Conservation (phyloP, 768 basidiomycete genomes). For the Xanthoconium purpureum region DNA sequence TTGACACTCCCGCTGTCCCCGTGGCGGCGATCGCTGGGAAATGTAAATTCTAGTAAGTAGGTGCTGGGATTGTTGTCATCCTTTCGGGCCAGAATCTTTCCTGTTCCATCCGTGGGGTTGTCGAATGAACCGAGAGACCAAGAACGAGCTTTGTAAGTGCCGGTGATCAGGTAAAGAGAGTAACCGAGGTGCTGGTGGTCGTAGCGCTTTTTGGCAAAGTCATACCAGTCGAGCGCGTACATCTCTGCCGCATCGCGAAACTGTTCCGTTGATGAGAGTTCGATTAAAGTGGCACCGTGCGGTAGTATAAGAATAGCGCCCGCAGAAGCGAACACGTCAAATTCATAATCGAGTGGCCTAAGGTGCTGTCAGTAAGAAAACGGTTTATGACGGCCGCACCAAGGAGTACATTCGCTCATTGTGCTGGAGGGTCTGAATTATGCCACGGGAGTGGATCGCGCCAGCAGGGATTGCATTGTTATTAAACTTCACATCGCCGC, state of each 20-base stretch:
- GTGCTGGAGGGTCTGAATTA: not conserved
- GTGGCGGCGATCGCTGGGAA: not conserved
- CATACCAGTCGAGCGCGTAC: not conserved
- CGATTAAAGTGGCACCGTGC: not conserved
- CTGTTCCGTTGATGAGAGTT: not conserved
- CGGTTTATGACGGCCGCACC: not conserved
- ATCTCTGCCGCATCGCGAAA: not conserved
- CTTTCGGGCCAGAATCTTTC: not conserved
- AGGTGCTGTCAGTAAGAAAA: not conserved
- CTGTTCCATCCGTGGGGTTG: not conserved
- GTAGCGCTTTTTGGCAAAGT: not conserved
- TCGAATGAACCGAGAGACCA: slow-evolving; percentile 1
- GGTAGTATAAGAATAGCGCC: slow-evolving; percentile 1
- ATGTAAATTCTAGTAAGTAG: not conserved
- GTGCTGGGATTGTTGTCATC: not conserved
- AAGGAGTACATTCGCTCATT: not conserved
- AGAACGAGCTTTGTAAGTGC: not conserved
- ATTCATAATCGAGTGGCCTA: not conserved
- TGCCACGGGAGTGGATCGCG: not conserved
- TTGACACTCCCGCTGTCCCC: not conserved
- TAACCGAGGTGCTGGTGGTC: not conserved
- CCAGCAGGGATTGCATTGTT: not conserved
- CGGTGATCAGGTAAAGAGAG: slow-evolving; percentile 1
- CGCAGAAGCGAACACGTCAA: not conserved
- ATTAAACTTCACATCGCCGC: not conserved